Evolutionary conservation across 2,329 filamentous ascomycete species (phyloP), one percentile per base, ranked within the genome.

Genomic region (Microdochium bolleyi): DNA sequence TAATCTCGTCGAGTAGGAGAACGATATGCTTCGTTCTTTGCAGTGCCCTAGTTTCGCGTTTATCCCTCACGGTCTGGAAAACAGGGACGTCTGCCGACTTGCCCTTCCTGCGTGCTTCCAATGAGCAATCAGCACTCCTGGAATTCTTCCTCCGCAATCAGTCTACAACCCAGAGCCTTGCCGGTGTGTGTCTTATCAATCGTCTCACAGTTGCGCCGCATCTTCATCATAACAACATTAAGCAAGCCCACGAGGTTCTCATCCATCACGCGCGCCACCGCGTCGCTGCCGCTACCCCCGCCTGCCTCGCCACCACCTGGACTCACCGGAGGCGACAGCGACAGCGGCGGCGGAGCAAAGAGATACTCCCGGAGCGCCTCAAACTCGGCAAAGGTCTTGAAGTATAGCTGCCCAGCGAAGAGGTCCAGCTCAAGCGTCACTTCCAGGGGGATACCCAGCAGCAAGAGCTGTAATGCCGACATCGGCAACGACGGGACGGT

Each of bases 371-470:
- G 85, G 0, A 77, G 61, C 1, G 68, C 62, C 0, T 62, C 56
- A 55, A 89, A 90, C 51, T 87, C 77, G 0, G 67, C 54, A 46
- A 73, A 79, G 0, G 71, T 74, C 0, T 62, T 64, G 10, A 89
- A 69, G 57, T 89, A 89, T 0, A 89, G 70, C 52, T 87, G 83
- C 0, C 86, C 87, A 0, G 87, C 72, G 52, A 90, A 89, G 0
- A 89, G 66, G 46, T 86, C 85, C 0, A 89, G 71, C 53, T 80
- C 71, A 0, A 71, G 65, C 0, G 68, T 62, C 0, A 79, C 60
- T 1, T 51, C n/a, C 0, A 13, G 24, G 19, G 57, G 50, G 62
- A 64, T 70, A 58, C 71, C 78, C 1, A 82, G 66, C 1, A 64
- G 54, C 0, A 85, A 64, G 0, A 61, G 50, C 48, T 84, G 76